Evolutionary conservation across 257 asterid genomes (phyloP).

Genomic region (Salvia splendens): DNA sequence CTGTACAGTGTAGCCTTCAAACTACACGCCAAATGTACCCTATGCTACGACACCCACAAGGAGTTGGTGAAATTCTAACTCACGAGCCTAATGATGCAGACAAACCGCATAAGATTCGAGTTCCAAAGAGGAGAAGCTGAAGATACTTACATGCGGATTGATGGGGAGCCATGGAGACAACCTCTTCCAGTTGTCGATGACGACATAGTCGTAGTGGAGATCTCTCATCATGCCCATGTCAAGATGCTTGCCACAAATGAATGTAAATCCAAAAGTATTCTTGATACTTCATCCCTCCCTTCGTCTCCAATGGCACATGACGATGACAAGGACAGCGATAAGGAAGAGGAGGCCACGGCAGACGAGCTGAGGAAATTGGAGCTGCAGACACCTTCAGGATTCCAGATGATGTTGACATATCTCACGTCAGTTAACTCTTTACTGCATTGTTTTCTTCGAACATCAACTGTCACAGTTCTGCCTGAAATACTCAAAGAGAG

Average conservation of each 20-base stretch:
- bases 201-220: conserved; percentile 67
- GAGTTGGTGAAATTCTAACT: background rate
- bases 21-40: background rate
- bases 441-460: background rate
- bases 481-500: conserved; percentile 11
- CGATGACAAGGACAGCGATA: conserved; percentile 54
- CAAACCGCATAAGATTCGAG: conserved; percentile 69
- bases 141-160: conserved; percentile 82
- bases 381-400: conserved; percentile 79
- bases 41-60: background rate
- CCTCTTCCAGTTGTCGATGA: conserved; percentile 76
- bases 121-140: conserved; percentile 70
- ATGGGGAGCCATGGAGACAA: conserved; percentile 94
- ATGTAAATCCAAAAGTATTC: conserved; percentile 59
- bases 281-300: conserved; percentile 62
- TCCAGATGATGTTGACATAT: conserved; percentile 79
- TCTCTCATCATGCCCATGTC: conserved; percentile 70
- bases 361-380: conserved; percentile 75
- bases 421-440: conserved; percentile 58
- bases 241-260: conserved; percentile 79
- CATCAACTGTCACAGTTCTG: background rate
- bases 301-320: conserved; percentile 44
- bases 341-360: conserved; percentile 50
- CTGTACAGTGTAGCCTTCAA: background rate
- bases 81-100: conserved; percentile 34